Percentiles rank a stretch among this genome's conserved stretches.
phyloP scores from a whole-genome alignment of 1,284 basidiomycete genomes.

The Microbotryum silenes-acaulis region DNA sequence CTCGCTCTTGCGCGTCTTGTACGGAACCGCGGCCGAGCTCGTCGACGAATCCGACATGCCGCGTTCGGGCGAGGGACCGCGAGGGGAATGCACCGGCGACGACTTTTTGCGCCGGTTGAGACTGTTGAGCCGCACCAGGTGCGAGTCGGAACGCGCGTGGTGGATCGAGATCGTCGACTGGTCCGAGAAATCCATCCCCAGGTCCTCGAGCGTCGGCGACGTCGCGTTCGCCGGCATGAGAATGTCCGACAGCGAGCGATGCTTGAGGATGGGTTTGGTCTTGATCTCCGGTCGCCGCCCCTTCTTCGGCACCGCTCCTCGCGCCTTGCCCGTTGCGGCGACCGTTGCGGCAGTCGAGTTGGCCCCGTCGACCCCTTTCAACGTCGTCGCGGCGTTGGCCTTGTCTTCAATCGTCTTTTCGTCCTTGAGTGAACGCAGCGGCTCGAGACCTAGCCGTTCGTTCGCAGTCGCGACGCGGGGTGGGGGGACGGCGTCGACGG shows the following conservation, averaged over 20 bases:
- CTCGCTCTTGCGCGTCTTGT: constrained; percentile 9
- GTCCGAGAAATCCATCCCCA: constrained; percentile 30
- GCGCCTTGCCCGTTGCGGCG: constrained; percentile 38
- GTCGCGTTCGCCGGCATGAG: constrained; percentile 50
- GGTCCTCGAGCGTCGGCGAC: constrained; percentile 44
- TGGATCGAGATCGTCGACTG: constrained; percentile 26
- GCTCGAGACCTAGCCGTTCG: constrained; percentile 49
- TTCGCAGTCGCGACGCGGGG: constrained; percentile 48
- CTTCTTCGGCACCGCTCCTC: neutral
- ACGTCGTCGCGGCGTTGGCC: constrained; percentile 8
- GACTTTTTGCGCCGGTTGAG: constrained; percentile 20
- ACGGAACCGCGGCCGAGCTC: constrained; percentile 4
- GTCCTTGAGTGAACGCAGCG: constrained; percentile 25
- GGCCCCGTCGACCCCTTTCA: constrained; percentile 32
- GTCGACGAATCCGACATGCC: constrained; percentile 23
- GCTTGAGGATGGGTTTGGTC: constrained; percentile 87
- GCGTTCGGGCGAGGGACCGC: constrained; percentile 23
- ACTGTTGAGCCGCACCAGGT: constrained; percentile 30
- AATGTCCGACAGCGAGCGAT: constrained; percentile 84
- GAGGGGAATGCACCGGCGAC: constrained; percentile 23
- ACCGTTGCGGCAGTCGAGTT: constrained; percentile 42
- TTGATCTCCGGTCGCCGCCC: constrained; percentile 14
- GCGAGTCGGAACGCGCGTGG: constrained; percentile 28
- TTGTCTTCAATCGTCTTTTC: constrained; percentile 28
- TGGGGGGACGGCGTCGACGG: constrained; percentile 59